Conservation (phyloP, 2,329 filamentous ascomycete genomes). For the Pleurostoma richardsiae region DNA sequence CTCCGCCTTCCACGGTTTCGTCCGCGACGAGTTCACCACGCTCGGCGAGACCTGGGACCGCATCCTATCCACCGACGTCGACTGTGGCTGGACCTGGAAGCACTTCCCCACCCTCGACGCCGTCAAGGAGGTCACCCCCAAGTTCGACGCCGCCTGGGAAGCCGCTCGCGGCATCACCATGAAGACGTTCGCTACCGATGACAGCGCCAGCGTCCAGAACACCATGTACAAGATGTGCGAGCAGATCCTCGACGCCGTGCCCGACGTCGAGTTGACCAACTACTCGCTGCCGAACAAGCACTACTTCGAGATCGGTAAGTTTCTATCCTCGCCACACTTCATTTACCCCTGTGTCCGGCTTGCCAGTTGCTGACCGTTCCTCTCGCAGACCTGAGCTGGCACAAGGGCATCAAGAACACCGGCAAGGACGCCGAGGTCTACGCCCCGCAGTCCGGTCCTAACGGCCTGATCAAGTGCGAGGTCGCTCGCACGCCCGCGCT, state of each 20-base stretch:
- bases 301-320: conserved; percentile 90
- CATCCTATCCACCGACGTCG: conserved; percentile 90
- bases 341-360: background rate
- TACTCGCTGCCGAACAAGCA: conserved; percentile 96
- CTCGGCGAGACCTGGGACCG: conserved; percentile 90
- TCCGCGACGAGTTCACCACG: conserved; percentile 89
- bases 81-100: conserved; percentile 83
- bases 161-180: conserved; percentile 81
- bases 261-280: conserved; percentile 66
- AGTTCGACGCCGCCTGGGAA: conserved; percentile 77
- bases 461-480: conserved; percentile 92
- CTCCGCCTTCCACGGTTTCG: conserved; percentile 91
- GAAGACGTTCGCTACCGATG: conserved; percentile 82
- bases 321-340: background rate
- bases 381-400: conserved; percentile 80
- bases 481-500: conserved; percentile 51
- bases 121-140: conserved; percentile 56
- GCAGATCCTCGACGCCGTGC: conserved; percentile 71
- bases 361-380: conserved; percentile 1
- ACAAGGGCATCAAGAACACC: conserved; percentile 91
- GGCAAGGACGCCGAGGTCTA: conserved; percentile 95
- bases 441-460: conserved; percentile 86
- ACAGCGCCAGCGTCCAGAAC: conserved; percentile 88
- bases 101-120: conserved; percentile 60
- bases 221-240: conserved; percentile 99